Base-by-base conservation (phyloP, 345 rosid species). In the Dipteronia dyeriana region DNA sequence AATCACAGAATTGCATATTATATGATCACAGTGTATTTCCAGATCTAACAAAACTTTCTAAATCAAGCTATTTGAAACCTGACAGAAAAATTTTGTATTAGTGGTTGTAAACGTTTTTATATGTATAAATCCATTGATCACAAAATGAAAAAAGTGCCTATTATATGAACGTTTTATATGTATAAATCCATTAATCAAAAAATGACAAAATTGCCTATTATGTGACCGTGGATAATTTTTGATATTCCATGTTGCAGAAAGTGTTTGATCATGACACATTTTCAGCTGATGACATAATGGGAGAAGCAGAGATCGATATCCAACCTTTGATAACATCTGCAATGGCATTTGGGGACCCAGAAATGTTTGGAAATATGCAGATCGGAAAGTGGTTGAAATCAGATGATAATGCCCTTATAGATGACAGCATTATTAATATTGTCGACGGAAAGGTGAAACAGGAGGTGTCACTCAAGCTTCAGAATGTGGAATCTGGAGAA, bases 261-360 rank as follows among this genome's bases (percentile, higher is more conserved):
- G 97, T 97, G 70, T 97, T 78, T 80, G 98, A 97, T 79, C 70
- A 94, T 2, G 97, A 94, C 75, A 92, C 94, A 22, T 94, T 97
- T 75, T 97, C 99, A 13, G 92, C 97, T 3, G 98, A 97, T 75
- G 99, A 97, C 87, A 90, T 97, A 87, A 97, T 97, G 99, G 98
- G 99, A 74, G 98, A 92, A 82, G 99, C 98, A 14, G 93, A 86
- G 85, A 79, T 97, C 0, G 99, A 94, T 86, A 84, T 97, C 82
- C 99, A 92, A 76, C 97, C 98, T 5, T 70, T 97, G 85, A 85
- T 92, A 78, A 89, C 93, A 75, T 89, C 99, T 7, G 98, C 99
- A n/a, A 88, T 92, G 98, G 95, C 97, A 13, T 94, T 78, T 54
- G 97, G 99, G 20, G 91, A 94, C 75, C 94, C 98, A 0, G 93